Percentiles rank a stretch among this genome's conserved stretches.
Conservation (phyloP, 331 rosid species). For the Quercus lobata region DNA sequence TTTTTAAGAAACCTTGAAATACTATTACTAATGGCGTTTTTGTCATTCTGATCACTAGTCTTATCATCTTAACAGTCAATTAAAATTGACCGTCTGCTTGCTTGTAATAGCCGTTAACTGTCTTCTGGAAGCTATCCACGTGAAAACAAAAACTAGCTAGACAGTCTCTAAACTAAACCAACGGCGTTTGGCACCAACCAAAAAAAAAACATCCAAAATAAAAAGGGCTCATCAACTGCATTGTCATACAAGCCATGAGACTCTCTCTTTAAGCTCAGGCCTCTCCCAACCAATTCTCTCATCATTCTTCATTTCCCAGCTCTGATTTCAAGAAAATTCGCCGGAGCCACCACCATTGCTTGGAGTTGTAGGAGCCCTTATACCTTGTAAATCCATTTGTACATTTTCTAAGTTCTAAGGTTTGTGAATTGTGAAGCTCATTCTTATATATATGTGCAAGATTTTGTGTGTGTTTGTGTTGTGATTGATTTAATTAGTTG, state of each 20-base stretch:
- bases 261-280: slow-evolving; percentile 7
- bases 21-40: neutral
- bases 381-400: neutral
- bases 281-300: slow-evolving; percentile 5
- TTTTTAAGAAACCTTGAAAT: no score
- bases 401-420: slow-evolving; percentile 2
- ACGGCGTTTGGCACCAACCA: slow-evolving; percentile 70
- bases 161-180: slow-evolving; percentile 1
- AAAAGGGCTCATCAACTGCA: slow-evolving; percentile 33
- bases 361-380: slow-evolving; percentile 42
- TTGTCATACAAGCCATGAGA: slow-evolving; percentile 37
- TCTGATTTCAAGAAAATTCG: neutral
- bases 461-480: neutral
- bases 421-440: neutral
- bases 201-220: slow-evolving; percentile 32
- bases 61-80: slow-evolving; percentile 12
- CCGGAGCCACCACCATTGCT: neutral
- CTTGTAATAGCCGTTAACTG: slow-evolving; percentile 47
- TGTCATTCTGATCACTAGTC: neutral
- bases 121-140: slow-evolving; percentile 25
- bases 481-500: neutral
- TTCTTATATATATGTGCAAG: neutral
- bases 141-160: slow-evolving; percentile 1
- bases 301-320: neutral
- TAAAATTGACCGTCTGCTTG: slow-evolving; percentile 26